Percentiles rank a stretch among this genome's conserved stretches.
These are phyloP conservation scores for Yamadazyma taylorii DNA, from an alignment of 1,139 yeast genomes.

Conservation along the genomic window DNA sequence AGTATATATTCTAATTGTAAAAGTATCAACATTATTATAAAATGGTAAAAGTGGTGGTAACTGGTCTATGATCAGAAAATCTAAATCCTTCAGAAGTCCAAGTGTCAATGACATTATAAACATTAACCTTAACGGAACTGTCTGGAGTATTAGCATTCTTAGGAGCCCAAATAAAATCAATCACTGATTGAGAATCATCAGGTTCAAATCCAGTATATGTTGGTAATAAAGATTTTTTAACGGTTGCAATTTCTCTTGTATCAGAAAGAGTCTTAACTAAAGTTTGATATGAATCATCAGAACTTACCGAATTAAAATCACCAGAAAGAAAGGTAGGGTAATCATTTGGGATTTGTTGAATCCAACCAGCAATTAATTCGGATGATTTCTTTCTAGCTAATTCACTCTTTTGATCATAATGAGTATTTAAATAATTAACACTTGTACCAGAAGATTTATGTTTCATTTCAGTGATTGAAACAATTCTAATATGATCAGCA, in stretches of 20 bases:
- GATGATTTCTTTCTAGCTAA: conserved; percentile 34
- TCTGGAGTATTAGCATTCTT: conserved; percentile 10
- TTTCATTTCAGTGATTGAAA: conserved; percentile 37
- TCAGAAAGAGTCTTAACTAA: conserved; percentile 26
- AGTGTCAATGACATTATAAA: conserved; percentile 37
- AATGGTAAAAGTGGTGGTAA: conserved; percentile 17
- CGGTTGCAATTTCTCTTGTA: conserved; percentile 21
- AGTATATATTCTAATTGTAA: neutral
- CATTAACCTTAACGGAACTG: conserved; percentile 20
- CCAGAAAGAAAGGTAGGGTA: conserved; percentile 37
- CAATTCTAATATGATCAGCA: conserved; percentile 44
- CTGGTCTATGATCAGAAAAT: conserved; percentile 48
- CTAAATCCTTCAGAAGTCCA: conserved; percentile 23
- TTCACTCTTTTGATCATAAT: conserved; percentile 42
- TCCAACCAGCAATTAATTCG: conserved; percentile 31
- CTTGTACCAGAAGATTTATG: conserved; percentile 21
- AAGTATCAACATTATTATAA: neutral
- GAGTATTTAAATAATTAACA: conserved; percentile 42
- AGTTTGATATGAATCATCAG: conserved; percentile 21
- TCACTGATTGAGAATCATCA: conserved; percentile 21
- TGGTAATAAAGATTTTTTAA: conserved; percentile 23
- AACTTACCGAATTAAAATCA: conserved; percentile 15
- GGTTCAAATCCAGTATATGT: conserved; percentile 44
- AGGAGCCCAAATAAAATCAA: conserved; percentile 34
- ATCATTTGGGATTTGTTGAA: conserved; percentile 26